These are phyloP conservation scores for Tanacetum coccineum DNA, from an alignment of 129 eudicot species.

Conservation along the genomic window DNA sequence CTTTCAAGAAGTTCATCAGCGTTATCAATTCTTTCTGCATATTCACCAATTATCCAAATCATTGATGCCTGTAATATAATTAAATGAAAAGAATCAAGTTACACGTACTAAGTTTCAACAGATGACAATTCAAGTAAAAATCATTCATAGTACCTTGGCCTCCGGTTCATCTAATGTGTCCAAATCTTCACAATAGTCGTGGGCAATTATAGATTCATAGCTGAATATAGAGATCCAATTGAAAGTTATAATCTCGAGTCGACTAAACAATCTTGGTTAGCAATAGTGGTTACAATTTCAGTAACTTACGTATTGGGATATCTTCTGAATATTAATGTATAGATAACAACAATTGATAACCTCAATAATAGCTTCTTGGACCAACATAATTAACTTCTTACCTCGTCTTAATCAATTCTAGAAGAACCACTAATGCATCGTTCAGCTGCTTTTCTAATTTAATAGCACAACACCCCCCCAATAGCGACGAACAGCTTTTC, in stretches of 20 bases:
- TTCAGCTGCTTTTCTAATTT: slow-evolving; percentile 92
- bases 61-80: slow-evolving; percentile 62
- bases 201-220: slow-evolving; percentile 89
- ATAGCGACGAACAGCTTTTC: slow-evolving; percentile 97
- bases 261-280: too few relatives aligned
- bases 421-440: slow-evolving; percentile 91
- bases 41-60: slow-evolving; percentile 97
- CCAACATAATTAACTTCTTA: slow-evolving; percentile 95
- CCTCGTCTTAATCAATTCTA: slow-evolving; percentile 86
- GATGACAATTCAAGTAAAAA: slow-evolving; percentile 6
- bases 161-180: slow-evolving; percentile 95
- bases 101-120: neutral
- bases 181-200: slow-evolving; percentile 92
- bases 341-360: too few relatives aligned
- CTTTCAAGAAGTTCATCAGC: slow-evolving; percentile 94
- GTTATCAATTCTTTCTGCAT: slow-evolving; percentile 96
- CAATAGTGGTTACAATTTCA: neutral
- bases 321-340: slow-evolving; percentile 90
- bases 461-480: slow-evolving; percentile 91
- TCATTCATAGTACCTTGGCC: slow-evolving; percentile 58
- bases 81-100: neutral
- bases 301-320: slow-evolving; percentile 83
- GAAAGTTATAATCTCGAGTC: slow-evolving; percentile 6
- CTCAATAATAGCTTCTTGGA: slow-evolving; percentile 94
- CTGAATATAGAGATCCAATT: slow-evolving; percentile 31